Conservation (phyloP, 2,329 filamentous ascomycete genomes). For the Microdochium paspali region DNA sequence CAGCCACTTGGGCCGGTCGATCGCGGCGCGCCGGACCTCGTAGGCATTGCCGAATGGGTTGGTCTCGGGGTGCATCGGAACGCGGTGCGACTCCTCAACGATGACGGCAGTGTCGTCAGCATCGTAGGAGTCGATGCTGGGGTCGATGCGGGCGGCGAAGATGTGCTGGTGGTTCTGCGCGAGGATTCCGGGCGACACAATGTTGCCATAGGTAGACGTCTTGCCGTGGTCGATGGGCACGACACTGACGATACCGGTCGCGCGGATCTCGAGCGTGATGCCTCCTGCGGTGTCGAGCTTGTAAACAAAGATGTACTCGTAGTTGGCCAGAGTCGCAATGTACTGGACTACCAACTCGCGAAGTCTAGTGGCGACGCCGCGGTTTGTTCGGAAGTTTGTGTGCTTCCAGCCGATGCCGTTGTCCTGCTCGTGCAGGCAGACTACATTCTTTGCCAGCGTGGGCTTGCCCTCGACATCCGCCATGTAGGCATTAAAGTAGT, state of each 20-base stretch:
- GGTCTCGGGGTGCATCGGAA: slow-evolving; percentile 32
- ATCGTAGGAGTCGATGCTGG: slow-evolving; percentile 36
- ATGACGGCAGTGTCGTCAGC: slow-evolving; percentile 14
- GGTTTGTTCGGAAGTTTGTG: slow-evolving; percentile 56
- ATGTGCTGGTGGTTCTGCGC: slow-evolving; percentile 62
- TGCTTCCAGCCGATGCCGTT: slow-evolving; percentile 63
- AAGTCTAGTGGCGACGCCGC: slow-evolving; percentile 50
- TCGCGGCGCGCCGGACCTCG: slow-evolving; percentile 35
- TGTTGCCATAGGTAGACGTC: slow-evolving; percentile 45
- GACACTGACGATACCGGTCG: slow-evolving; percentile 59
- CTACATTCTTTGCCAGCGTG: slow-evolving; percentile 44
- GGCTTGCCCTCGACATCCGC: slow-evolving; percentile 44
- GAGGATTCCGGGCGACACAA: slow-evolving; percentile 53
- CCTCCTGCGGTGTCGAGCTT: slow-evolving; percentile 55
- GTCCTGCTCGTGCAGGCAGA: slow-evolving; percentile 63
- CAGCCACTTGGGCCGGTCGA: slow-evolving; percentile 35
- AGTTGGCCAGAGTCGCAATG: slow-evolving; percentile 61
- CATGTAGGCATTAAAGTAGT: slow-evolving; percentile 42
- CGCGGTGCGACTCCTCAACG: slow-evolving; percentile 18
- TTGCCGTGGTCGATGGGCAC: slow-evolving; percentile 49
- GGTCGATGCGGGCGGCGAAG: slow-evolving; percentile 57
- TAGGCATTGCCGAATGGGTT: slow-evolving; percentile 57
- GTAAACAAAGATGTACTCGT: slow-evolving; percentile 60
- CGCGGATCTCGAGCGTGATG: slow-evolving; percentile 51
- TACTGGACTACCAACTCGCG: slow-evolving; percentile 58